Percentiles rank a stretch among this genome's conserved stretches.
These are phyloP conservation scores for Carex scoparia DNA, from an alignment of 176 grass and related monocot genomes.

Conservation along the genomic window DNA sequence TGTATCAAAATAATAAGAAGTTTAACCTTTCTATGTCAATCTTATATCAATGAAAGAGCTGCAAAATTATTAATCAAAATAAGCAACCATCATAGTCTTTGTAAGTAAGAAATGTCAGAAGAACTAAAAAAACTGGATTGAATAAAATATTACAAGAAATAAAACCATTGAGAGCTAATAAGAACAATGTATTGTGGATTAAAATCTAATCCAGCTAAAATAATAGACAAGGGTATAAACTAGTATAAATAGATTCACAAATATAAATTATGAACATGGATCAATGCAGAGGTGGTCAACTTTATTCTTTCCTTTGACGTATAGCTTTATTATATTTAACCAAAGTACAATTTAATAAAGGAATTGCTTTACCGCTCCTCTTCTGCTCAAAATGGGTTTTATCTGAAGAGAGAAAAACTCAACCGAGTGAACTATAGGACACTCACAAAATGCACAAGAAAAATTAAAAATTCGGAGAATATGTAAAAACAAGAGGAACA, in stretches of 20 bases:
- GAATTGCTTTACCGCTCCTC: neutral
- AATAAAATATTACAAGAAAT: neutral
- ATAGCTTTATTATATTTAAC: neutral
- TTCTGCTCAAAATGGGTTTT: neutral
- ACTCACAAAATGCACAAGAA: neutral
- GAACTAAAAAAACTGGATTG: neutral
- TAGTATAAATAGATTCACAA: neutral
- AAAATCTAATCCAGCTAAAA: neutral
- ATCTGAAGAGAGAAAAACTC: neutral
- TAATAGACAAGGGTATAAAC: slow-evolving; percentile 6
- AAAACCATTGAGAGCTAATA: neutral
- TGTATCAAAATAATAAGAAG: neutral
- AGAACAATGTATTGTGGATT: neutral
- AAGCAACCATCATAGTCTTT: neutral
- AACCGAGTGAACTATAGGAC: neutral
- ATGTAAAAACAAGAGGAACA: neutral
- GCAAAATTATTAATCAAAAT: neutral
- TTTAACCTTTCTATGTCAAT: neutral
- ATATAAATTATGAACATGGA: neutral
- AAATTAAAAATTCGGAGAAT: neutral
- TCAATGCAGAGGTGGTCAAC: neutral
- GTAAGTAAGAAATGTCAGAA: neutral
- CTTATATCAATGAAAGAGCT: neutral
- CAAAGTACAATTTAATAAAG: slow-evolving; percentile 11
- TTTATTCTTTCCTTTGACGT: neutral